Evolutionary conservation across 1,139 yeast species (phyloP).

Genomic region (Candida sojae): DNA sequence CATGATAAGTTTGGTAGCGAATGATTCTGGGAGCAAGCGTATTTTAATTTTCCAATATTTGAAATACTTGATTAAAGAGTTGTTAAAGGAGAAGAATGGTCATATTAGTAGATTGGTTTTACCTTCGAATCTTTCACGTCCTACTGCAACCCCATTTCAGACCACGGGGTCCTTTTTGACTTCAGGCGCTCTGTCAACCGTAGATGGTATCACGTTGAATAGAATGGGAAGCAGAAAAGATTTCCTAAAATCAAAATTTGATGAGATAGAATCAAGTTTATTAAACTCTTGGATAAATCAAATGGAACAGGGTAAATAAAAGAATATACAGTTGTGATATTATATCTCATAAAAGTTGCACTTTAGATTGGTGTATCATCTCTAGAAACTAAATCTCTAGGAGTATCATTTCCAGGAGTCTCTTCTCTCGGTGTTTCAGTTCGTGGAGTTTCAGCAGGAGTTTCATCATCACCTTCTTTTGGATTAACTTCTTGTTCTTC

Average conservation of each 20-base stretch:
- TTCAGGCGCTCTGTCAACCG: neutral
- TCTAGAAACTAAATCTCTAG: slow-evolving; percentile 1
- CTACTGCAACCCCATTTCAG: neutral
- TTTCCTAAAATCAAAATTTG: slow-evolving; percentile 24
- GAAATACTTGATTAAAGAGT: slow-evolving; percentile 43
- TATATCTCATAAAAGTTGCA: neutral
- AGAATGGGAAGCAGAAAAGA: neutral
- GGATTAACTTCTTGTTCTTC: neutral
- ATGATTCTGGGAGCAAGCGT: slow-evolving; percentile 22
- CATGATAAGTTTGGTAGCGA: slow-evolving; percentile 25
- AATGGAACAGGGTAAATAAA: slow-evolving; percentile 20
- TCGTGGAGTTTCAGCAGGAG: neutral
- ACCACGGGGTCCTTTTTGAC: neutral
- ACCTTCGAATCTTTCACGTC: slow-evolving; percentile 27
- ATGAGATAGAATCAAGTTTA: slow-evolving; percentile 47
- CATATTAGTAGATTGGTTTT: slow-evolving; percentile 30
- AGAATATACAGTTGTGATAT: neutral
- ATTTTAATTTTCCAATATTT: slow-evolving; percentile 41
- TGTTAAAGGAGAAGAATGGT: slow-evolving; percentile 19
- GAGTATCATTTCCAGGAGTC: neutral
- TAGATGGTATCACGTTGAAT: slow-evolving; percentile 1
- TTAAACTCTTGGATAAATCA: slow-evolving; percentile 47
- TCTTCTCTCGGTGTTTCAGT: slow-evolving; percentile 8
- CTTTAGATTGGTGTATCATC: slow-evolving; percentile 5
- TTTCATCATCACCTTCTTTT: neutral